Evolutionary conservation across 257 asterid species (phyloP).

Genomic region (Solanum arcanum): DNA sequence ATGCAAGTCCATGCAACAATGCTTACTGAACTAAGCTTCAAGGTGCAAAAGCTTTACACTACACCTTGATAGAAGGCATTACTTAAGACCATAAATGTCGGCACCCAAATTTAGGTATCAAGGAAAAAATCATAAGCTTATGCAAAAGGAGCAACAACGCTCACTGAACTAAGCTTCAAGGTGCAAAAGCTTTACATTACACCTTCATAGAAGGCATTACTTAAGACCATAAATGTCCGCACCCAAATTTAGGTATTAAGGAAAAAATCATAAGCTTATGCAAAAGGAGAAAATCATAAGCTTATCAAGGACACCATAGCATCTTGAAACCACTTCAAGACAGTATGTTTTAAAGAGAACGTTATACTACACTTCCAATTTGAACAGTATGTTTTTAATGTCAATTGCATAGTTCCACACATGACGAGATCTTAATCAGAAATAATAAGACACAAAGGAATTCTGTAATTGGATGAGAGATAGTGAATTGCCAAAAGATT

Average conservation of each 20-base stretch:
- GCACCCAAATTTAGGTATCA: background rate
- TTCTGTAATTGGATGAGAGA: conserved; percentile 13
- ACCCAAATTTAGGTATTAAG: background rate
- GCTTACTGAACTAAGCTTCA: too few relatives aligned
- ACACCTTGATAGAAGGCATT: background rate
- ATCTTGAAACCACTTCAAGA: background rate
- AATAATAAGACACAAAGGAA: background rate
- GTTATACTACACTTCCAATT: background rate
- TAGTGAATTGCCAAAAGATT: background rate
- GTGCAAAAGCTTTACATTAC: background rate
- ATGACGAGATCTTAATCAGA: background rate
- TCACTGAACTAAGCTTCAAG: too few relatives aligned
- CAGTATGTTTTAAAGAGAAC: background rate
- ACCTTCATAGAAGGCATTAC: background rate
- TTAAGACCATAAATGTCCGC: background rate
- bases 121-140: background rate
- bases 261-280: background rate
- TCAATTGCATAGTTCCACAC: background rate
- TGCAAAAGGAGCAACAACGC: background rate
- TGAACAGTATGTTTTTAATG: background rate
- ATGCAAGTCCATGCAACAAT: background rate
- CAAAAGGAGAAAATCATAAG: background rate
- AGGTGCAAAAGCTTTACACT: background rate
- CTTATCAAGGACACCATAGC: background rate
- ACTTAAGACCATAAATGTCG: background rate